Evolutionary conservation across 2,329 filamentous ascomycete genomes (phyloP), one percentile per base, ranked within the genome.

Genomic region (Hansfordia pulvinata): DNA sequence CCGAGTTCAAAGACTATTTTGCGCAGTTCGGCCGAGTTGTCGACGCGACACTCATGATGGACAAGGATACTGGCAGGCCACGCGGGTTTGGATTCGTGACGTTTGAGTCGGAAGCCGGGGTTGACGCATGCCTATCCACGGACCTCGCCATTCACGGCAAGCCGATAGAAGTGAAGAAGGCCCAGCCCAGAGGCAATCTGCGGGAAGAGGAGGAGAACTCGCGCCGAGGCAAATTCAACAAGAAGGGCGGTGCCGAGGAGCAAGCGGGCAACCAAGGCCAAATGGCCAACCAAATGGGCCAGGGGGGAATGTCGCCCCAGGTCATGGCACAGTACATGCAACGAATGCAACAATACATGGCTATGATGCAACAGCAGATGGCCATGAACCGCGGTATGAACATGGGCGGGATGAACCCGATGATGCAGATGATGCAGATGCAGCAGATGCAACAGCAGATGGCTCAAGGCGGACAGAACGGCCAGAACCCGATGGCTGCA

Each of bases 311-410:
- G 81, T 92, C 82, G 12, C 88, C 88, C 1, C 85, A 93, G 45
- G 77, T 93, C 62, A 94, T 96, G 85, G 90, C 90, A 3, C 86
- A 94, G 51, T 94, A 96, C 57, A 93, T 90, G 74, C 84, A 93
- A 52, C 75, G 86, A 25, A 96, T 98, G 88, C 90, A 98, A 54
- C 83, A 93, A 50, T 93, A 93, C 55, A 92, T 94, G 53, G 66
- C 77, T 30, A 76, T 93, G 69, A 90, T 93, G 83, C 85, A 93
- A 54, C 82, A 88, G 44, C 79, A 90, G 48, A 83, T 92, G 69
- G 78, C 76, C 25, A 88, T 88, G 75, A 85, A 72, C 64, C 60
- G 77, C 41, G 58, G 72, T 47, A 76, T 78, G 58, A 61, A 57
- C 20, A 53, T 53, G 40, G 57, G 66, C 43, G 62, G 61, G 47